Percentiles rank a stretch among this genome's conserved stretches.
Conservation (phyloP, 2,329 filamentous ascomycete genomes). For the Teratosphaeria pseudoeucalypti region DNA sequence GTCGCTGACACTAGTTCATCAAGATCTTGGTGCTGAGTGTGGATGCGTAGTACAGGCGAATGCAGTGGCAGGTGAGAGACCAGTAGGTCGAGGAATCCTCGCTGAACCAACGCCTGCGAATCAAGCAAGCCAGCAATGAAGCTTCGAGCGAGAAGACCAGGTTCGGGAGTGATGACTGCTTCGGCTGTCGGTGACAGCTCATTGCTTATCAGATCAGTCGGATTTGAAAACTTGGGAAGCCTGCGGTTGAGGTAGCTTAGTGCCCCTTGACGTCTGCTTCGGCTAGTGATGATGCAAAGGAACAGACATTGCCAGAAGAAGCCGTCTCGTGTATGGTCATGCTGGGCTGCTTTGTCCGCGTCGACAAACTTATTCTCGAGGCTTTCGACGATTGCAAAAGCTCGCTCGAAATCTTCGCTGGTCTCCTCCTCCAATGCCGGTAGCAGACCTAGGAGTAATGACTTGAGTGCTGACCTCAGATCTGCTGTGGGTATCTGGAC, state of each 20-base stretch:
- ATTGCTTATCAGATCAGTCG: not conserved
- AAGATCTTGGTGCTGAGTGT: constrained; percentile 63
- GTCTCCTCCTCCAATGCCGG: constrained; percentile 93
- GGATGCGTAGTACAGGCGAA: constrained; percentile 66
- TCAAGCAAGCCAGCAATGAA: constrained; percentile 85
- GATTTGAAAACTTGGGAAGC: constrained; percentile 58
- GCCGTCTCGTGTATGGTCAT: constrained; percentile 44
- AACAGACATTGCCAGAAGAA: constrained; percentile 99
- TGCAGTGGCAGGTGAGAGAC: constrained; percentile 83
- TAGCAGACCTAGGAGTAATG: constrained; percentile 76
- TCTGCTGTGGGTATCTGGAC: constrained; percentile 58
- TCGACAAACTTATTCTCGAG: constrained; percentile 58
- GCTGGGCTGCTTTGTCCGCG: constrained; percentile 32
- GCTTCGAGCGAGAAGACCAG: constrained; percentile 77
- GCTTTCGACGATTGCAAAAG: constrained; percentile 64
- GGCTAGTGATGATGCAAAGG: constrained; percentile 80
- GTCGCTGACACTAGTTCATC: constrained; percentile 74
- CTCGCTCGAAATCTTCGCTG: constrained; percentile 91
- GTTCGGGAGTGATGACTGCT: constrained; percentile 78
- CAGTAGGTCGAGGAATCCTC: constrained; percentile 85
- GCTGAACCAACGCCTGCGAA: constrained; percentile 80
- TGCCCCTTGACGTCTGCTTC: constrained; percentile 72
- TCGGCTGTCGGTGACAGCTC: constrained; percentile 43
- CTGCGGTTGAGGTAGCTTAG: constrained; percentile 74
- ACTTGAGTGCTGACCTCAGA: constrained; percentile 79